Conservation (phyloP, 1,284 basidiomycete genomes). For the Anthracocystis walkeri region DNA sequence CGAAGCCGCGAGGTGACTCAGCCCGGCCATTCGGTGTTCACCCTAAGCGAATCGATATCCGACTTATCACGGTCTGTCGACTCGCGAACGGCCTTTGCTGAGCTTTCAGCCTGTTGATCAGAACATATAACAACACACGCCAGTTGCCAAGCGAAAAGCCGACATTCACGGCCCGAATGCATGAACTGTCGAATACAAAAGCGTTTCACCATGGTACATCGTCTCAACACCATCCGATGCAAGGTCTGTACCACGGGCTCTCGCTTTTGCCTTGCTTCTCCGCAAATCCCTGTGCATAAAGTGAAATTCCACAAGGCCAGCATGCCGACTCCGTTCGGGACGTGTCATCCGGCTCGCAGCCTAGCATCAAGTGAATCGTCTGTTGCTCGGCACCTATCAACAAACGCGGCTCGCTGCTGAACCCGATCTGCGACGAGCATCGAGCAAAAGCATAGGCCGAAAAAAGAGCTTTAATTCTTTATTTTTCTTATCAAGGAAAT, state of each 20-base stretch:
- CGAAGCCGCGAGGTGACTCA: not conserved
- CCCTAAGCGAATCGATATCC: not conserved
- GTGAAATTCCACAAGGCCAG: not conserved
- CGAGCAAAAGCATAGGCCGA: too few species aligned
- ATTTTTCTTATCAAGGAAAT: too few species aligned
- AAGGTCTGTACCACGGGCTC: not conserved
- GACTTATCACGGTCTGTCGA: not conserved
- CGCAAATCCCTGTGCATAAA: constrained; percentile 3
- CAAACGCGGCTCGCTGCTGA: too few species aligned
- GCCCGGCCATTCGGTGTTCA: not conserved
- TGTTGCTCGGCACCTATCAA: too few species aligned
- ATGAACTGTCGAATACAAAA: not conserved
- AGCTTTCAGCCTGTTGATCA: not conserved
- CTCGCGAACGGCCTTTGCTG: constrained; percentile 7
- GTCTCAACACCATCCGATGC: too few species aligned
- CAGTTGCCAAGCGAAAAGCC: not conserved
- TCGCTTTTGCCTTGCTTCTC: not conserved
- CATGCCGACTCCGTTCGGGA: not conserved
- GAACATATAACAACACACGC: not conserved
- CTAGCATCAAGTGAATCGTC: too few species aligned
- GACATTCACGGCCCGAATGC: not conserved
- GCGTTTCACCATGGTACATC: not conserved
- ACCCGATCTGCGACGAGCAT: too few species aligned
- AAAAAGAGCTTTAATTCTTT: too few species aligned
- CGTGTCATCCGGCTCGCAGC: not conserved